Evolutionary conservation across 352 stramenopile genomes (phyloP).

Genomic region (Pythium oligandrum): DNA sequence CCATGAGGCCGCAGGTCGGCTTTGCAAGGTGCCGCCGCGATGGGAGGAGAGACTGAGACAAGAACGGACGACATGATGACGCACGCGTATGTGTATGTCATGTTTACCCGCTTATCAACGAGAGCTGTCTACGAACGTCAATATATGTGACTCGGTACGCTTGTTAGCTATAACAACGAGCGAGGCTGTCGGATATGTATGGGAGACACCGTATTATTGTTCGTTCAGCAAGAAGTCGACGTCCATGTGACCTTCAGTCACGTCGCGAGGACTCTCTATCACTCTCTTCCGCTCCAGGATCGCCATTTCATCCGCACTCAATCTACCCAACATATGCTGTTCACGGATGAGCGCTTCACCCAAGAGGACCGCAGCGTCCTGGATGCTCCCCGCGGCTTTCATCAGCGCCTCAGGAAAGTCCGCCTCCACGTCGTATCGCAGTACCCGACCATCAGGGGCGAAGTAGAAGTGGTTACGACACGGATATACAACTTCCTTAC

Average conservation of each 20-base stretch:
- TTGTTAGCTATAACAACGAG: too few relatives aligned
- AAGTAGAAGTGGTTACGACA: conserved; percentile 67
- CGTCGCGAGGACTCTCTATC: not conserved
- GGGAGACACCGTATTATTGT: not conserved
- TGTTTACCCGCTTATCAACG: too few relatives aligned
- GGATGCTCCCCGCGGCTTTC: conserved; percentile 32
- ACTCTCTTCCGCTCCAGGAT: conserved; percentile 9
- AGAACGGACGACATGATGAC: too few relatives aligned
- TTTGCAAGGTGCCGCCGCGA: too few relatives aligned
- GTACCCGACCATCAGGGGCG: conserved; percentile 40
- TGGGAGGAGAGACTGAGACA: too few relatives aligned
- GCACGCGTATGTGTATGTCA: too few relatives aligned
- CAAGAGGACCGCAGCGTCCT: conserved; percentile 43
- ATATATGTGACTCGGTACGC: too few relatives aligned
- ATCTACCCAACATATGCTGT: conserved; percentile 52
- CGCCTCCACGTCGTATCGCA: conserved; percentile 53
- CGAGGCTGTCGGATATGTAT: too few relatives aligned
- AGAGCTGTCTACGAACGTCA: too few relatives aligned
- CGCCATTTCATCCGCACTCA: conserved; percentile 23
- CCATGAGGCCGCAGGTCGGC: too few relatives aligned
- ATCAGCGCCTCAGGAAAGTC: conserved; percentile 51
- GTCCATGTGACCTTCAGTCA: conserved; percentile 4
- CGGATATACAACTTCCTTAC: conserved; percentile 40
- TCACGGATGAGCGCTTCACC: conserved; percentile 47
- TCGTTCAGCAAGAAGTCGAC: conserved; percentile 15